These are phyloP conservation scores for Boletus subparvulus DNA, from an alignment of 768 basidiomycete genomes.

Conservation along the genomic window DNA sequence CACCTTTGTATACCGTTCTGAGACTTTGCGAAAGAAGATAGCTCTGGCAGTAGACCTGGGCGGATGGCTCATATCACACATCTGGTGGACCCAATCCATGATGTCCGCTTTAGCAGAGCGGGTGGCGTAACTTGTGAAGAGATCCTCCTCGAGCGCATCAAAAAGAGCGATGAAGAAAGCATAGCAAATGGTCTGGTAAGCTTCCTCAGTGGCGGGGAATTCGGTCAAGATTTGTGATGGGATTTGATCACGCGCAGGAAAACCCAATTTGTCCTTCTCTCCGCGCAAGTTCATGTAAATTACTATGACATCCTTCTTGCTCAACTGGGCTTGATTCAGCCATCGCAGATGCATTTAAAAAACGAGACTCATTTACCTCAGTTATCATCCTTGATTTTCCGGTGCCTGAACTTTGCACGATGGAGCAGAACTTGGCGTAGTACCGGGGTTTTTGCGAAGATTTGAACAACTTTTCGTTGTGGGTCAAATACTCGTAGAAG, in stretches of 20 bases:
- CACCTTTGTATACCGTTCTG: neutral
- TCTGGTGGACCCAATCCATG: neutral
- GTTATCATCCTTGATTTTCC: conserved; percentile 13
- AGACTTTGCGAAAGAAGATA: neutral
- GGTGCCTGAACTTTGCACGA: conserved; percentile 16
- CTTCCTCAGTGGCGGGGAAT: neutral
- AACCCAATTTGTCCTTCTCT: neutral
- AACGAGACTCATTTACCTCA: neutral
- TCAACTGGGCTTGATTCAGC: conserved; percentile 1
- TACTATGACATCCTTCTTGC: conserved; percentile 13
- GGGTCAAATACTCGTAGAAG: conserved; percentile 19
- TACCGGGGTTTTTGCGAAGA: neutral
- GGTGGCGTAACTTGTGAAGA: neutral
- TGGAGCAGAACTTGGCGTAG: conserved; percentile 4
- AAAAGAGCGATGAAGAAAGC: conserved; percentile 19
- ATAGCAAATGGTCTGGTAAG: conserved; percentile 6
- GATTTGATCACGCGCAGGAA: conserved; percentile 15
- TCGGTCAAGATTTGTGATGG: conserved; percentile 14
- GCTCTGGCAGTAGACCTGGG: neutral
- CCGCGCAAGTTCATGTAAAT: conserved; percentile 18
- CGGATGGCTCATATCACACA: conserved; percentile 6
- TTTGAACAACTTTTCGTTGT: conserved; percentile 9
- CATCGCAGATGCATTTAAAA: neutral
- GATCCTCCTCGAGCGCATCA: neutral
- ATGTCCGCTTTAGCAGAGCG: neutral